Evolutionary conservation across 1,139 yeast genomes (phyloP), one percentile per base, ranked within the genome.

Genomic region (Groenewaldozyma sp.): DNA sequence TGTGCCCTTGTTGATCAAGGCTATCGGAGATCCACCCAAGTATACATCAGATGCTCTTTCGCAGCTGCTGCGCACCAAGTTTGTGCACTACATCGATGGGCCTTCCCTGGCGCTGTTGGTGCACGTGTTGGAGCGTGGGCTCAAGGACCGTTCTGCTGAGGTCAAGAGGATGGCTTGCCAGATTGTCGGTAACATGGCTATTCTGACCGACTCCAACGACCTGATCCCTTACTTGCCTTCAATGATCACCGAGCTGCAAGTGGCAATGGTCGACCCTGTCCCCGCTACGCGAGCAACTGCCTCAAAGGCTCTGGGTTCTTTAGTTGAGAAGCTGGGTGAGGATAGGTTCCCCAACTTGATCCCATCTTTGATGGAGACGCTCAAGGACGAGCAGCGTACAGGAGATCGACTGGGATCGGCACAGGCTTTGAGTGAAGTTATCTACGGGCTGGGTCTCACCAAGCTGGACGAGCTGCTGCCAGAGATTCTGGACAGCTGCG

Each of bases 341-440:
- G 94, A 83, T 34, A 81, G 78, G 53, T 88, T 93, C 86, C 97
- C 98, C 31, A 82, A 76, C 39, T 77, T 93, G 60, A 82, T 93
- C 53, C 83, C 94, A 40, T 77, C 88, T 48, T 71, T 93, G 46
- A 60, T 91, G 46, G 75, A 68, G 40, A 82, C 93, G 2, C 71
- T 93, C 48, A 75, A 78, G 54, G 95, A 88, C 58, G 88, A 81
- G 48, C 51, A 71, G n/a, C 80, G 77, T 54, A 74, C 87, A 14
- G 96, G 97, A 45, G 97, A 93, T 58, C 77, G 96, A 52, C 73
- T 91, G 48, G 99, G 99, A 44, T 82, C 95, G 42, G 98, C 98
- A 0, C 98, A 93, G 66, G 98, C 95, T 1, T 72, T 91, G 46
- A 78, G 96, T 22, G 99, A 93, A 63, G 95, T 91, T 48, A 73